Base-by-base conservation (phyloP, 495 filamentous ascomycete species). In the Hyaloscypha finlandica region DNA sequence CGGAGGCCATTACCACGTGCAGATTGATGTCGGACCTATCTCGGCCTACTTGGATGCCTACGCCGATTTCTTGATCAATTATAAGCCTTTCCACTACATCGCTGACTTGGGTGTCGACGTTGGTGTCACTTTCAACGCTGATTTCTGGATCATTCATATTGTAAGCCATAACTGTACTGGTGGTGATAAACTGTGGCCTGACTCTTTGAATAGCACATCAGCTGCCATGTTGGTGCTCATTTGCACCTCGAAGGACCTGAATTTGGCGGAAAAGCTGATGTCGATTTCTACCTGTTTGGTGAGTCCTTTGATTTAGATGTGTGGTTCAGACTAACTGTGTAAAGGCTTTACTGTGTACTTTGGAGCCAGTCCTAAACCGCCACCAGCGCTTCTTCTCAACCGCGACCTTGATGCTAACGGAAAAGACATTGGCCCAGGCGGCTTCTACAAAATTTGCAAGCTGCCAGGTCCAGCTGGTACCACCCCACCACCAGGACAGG, bases 331-430 rank as follows among this genome's bases (percentile, higher is more conserved):
- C n/a, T n/a, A n/a, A n/a, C n/a, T n/a, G n/a, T n/a, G n/a, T n/a
- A n/a, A n/a, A n/a, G 65, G 61, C n/a, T 83, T 84, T 63, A 65
- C 75, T 57, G 75, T 84, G 39, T n/a, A 76, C 63, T 84, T 84
- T 66, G 81, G 82, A 1, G 67, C 65, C 14, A n/a, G n/a, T n/a
- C n/a, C n/a, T n/a, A n/a, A n/a, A n/a, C n/a, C n/a, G n/a, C n/a
- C n/a, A n/a, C n/a, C n/a, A n/a, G n/a, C n/a, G n/a, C n/a, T n/a
- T n/a, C n/a, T n/a, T n/a, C n/a, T n/a, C n/a, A 25, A 55, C 8
- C 25, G 31, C 19, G 4, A 55, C 6, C 8, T 4, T 29, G 6
- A 3, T n/a, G 4, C 20, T 29, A 3, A 6, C 20, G n/a, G n/a
- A n/a, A n/a, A 22, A 9, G 6, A 9, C 6, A 6, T 55, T 55